These are phyloP conservation scores for Linnemannia schmuckeri DNA, from an alignment of 192 early-diverging fungal genomes.

Conservation along the genomic window DNA sequence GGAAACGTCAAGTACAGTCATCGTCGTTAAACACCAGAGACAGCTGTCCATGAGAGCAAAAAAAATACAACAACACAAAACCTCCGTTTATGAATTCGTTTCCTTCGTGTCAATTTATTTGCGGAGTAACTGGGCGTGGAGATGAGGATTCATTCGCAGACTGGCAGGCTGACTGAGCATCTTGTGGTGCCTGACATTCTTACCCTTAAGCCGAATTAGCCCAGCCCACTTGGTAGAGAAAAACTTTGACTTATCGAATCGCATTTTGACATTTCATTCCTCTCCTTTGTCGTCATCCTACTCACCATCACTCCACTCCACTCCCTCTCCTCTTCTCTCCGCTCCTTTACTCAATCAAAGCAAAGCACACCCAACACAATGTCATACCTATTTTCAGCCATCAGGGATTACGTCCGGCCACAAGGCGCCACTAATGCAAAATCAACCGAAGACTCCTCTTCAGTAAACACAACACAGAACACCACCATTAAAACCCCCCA, in stretches of 20 bases:
- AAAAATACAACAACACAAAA: no score
- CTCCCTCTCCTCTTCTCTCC: not conserved
- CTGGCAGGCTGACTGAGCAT: not conserved
- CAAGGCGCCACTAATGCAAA: not conserved
- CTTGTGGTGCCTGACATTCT: not conserved
- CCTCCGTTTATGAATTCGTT: no score
- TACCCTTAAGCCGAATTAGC: not conserved
- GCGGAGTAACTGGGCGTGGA: not conserved
- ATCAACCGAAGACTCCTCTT: not conserved
- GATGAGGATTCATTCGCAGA: not conserved
- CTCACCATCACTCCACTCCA: not conserved
- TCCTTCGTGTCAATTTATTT: not conserved
- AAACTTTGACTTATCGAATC: not conserved
- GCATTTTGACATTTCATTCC: not conserved
- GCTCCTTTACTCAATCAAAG: not conserved
- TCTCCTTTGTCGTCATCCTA: not conserved
- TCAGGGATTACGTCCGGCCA: conserved; percentile 39
- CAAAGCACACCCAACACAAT: not conserved
- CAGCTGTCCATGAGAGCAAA: not conserved
- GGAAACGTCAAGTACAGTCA: conserved; percentile 54
- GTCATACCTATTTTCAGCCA: conserved; percentile 35
- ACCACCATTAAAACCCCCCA: not conserved
- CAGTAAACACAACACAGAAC: not conserved
- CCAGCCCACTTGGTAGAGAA: not conserved
- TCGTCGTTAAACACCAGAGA: not conserved